Base-by-base conservation (phyloP, 2,329 filamentous ascomycete genomes). In the Aspergillus caelatus region DNA sequence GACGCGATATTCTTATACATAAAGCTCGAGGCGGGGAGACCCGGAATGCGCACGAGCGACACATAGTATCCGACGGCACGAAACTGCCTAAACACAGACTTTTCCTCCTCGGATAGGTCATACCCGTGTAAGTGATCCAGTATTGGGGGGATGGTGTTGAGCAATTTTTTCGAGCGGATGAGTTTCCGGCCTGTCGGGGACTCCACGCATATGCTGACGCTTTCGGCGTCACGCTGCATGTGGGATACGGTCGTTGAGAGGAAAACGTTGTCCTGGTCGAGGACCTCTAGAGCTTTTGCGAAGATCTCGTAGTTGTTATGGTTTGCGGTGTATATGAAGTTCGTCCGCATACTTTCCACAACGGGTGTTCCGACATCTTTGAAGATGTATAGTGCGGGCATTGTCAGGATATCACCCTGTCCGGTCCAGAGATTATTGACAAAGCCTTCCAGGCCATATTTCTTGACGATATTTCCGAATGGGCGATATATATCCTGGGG, bases 261-360 rank as follows among this genome's bases (percentile, higher is more conserved):
- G 19, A 46, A 46, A 21, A 57, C n/a, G 5, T 19, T 26, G 41
- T 57, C 55, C 14, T 23, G 16, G 3, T 36, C 41, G 4, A 57
- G 39, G 3, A 45, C 26, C 23, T n/a, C n/a, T 11, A 26, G 16
- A 26, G 55, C 28, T 9, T 57, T 57, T 4, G 32, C 23, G 43
- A 30, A 57, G 12, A 57, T 28, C 55, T 57, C 55, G 23, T 45
- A 46, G n/a, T 57, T 57, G 12, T 57, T 46, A 8, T 46, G 39
- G 14, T 21, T n/a, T 8, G 12, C 41, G 12, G 55, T 57, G 55
- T 30, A 19, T 5, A 57, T 14, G 10, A 43, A 45, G 19, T n/a
- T 30, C n/a, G 26, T n/a, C 23, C 19, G n/a, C 19, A 57, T 32
- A 2, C 39, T 43, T 46, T 12, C 19, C 26, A 57, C 14, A 21